Conservation (phyloP, 106 monocot genomes). For the Allium sativum region DNA sequence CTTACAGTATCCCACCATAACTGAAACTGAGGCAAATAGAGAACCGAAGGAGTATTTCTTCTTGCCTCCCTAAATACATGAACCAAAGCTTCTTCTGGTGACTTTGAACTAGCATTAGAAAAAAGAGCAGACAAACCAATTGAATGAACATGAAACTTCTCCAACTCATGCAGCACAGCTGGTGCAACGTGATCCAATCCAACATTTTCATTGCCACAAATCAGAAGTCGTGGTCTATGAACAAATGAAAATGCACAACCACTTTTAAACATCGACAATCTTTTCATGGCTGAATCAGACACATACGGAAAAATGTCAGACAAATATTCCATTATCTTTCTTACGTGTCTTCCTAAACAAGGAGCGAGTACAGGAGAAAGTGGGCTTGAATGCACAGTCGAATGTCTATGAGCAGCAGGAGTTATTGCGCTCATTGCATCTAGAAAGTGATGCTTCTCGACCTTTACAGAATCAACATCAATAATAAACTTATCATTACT, state of each 20-base stretch:
- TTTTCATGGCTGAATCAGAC: constrained; percentile 44
- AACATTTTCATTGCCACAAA: constrained; percentile 79
- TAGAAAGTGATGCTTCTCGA: constrained; percentile 88
- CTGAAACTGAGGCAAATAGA: constrained; percentile 95
- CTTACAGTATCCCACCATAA: constrained; percentile 99
- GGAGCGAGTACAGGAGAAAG: constrained; percentile 76
- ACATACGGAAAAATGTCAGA: constrained; percentile 78
- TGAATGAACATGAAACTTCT: constrained; percentile 98
- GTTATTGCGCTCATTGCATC: constrained; percentile 99
- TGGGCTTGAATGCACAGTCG: constrained; percentile 83
- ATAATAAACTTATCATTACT: constrained; percentile 98
- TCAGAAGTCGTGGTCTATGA: constrained; percentile 85
- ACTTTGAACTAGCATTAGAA: constrained; percentile 97
- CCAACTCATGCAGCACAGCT: constrained; percentile 89
- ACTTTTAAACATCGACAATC: constrained; percentile 58
- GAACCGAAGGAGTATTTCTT: constrained; percentile 78
- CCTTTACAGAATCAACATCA: constrained; percentile 85
- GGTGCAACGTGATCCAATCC: constrained; percentile 98
- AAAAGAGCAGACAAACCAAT: constrained; percentile 95
- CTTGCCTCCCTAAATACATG: constrained; percentile 99
- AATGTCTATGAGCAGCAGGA: constrained; percentile 94
- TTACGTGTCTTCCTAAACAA: constrained; percentile 62
- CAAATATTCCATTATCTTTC: constrained; percentile 55
- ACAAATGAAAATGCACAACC: constrained; percentile 78
- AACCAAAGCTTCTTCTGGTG: constrained; percentile 95